Base-by-base conservation (phyloP, 179 eudicot species). In the Actinidia arguta region DNA sequence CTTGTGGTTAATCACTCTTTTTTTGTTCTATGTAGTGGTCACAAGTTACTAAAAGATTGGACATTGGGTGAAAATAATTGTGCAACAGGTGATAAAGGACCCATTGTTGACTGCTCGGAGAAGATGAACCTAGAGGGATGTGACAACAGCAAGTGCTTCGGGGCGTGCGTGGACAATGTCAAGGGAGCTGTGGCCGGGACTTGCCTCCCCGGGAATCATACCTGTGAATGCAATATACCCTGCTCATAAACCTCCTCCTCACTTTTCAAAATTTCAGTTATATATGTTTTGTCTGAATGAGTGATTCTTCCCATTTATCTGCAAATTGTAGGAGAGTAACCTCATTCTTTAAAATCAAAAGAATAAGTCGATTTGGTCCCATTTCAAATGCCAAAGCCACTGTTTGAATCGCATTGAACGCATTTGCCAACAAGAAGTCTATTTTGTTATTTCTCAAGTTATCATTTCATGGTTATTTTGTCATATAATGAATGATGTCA, bases 11-110 rank as follows among this genome's bases (percentile, higher is more conserved):
- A 1, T 0, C 20, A 51, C 17, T 46, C 24, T 27, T 18, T 51
- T 74, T 56, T 73, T 73, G 13, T 22, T 62, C 78, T 54, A 1
- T 14, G 8, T 58, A 58, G 6, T 9, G 58, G 50, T 13, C 54
- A 47, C 31, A 47, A 47, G 14, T 44, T 10, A 39, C 4, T 18
- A 20, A 44, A 17, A 25, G 10, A 61, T 61, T 27, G 25, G 24
- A 25, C 12, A 66, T 5, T 12, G 13, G 14, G 18, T 31, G 8
- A 39, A 8, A 22, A 31, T 75, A 7, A 75, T 20, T 39, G 42
- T 76, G 25, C 12, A 22, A 47, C 79, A 76, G 79, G 79, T 58
- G 52, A 56, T 39, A 14, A n/a, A 56, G 79, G 79, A 58, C 62
- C 63, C 7, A 11, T 76, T 5, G 25, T 12, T 3, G 66, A 56